Base-by-base conservation (phyloP, 2,329 filamentous ascomycete species). In the Colletotrichum neosansevieriae region DNA sequence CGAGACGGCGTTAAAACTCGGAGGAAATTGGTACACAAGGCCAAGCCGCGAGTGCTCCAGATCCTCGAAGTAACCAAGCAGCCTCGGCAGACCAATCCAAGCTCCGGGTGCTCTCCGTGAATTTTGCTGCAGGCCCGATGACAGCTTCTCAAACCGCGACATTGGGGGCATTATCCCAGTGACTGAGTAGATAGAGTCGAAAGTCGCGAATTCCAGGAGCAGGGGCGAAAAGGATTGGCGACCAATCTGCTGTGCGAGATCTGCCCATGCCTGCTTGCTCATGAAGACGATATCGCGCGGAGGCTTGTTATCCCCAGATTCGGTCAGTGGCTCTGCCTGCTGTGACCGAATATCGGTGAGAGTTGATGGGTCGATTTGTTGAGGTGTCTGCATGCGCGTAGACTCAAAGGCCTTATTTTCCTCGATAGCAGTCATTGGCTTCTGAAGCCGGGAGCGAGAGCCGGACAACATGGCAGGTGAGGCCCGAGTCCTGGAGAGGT, bases 21-120 rank as follows among this genome's bases (percentile, higher is more conserved):
- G 84, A 2, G 92, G 92, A 34, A 94, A 87, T 57, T 92, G 89
- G 73, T 93, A 95, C 11, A 95, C 86, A 11, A 95, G 82, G 5
- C 92, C 92, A 61, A 94, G 87, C 10, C 92, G 86, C 0, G 92
- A 89, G 60, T 88, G 83, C 17, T 88, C 86, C 60, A 91, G 84
- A 73, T 94, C 92, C 75, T 94, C 92, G 73, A 93, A 94, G 74
- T 93, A 94, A 2, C 88, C 89, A 12, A 91, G 78, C 50, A 91
- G 80, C 21, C 86, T 84, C 15, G 89, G 87, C 10, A 90, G 74
- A 71, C 92, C 83, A 75, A 86, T 89, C 83, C 85, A 92, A 2
- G 89, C 85, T 24, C 80, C 84, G 6, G 80, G 84, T 1, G 83
- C 82, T 19, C 83, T 81, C 50, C 85, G 85, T 0, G 85, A 81